Base-by-base conservation (phyloP, 495 filamentous ascomycete genomes). In the Aspergillus coremiiformis region DNA sequence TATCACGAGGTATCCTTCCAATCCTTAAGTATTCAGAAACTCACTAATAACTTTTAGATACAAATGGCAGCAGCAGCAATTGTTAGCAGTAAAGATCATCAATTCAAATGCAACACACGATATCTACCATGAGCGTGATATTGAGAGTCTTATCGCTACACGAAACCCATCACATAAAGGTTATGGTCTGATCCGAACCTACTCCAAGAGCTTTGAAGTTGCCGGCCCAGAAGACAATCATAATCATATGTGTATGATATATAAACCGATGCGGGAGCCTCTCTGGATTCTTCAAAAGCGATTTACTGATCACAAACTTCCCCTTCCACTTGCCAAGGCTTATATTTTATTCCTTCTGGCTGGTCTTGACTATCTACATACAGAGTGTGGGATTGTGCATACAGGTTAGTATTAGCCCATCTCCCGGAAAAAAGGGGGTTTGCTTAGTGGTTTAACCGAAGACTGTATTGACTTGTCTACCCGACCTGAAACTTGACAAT, bases 351-450 rank as follows among this genome's bases (percentile, higher is more conserved):
- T 64, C 19, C 46, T 74, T 10, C 59, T 72, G 15, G 22, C 42
- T 7, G 66, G 60, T 10, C 62, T 71, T n/a, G 65, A 73, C 29
- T 70, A 65, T 53, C 60, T 71, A 5, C 67, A 71, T 44, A 53
- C 59, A 12, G 62, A 62, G 21, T 70, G 57, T 47, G 44, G 56
- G 56, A 35, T 69, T 64, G 52, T 67, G 45, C 23, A 63, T 23
- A 58, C 51, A 49, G 49, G 61, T 53, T 23, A 57, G 32, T 33
- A 67, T n/a, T n/a, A n/a, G n/a, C n/a, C n/a, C n/a, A n/a, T n/a
- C n/a, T n/a, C n/a, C n/a, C n/a, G n/a, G n/a, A n/a, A n/a, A n/a
- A n/a, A n/a, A n/a, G n/a, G n/a, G n/a, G n/a, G n/a, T n/a, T n/a
- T n/a, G n/a, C n/a, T n/a, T n/a, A n/a, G n/a, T n/a, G n/a, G n/a